phyloP scores from a whole-genome alignment of 345 rosid species.

The Gossypium herbaceum region DNA sequence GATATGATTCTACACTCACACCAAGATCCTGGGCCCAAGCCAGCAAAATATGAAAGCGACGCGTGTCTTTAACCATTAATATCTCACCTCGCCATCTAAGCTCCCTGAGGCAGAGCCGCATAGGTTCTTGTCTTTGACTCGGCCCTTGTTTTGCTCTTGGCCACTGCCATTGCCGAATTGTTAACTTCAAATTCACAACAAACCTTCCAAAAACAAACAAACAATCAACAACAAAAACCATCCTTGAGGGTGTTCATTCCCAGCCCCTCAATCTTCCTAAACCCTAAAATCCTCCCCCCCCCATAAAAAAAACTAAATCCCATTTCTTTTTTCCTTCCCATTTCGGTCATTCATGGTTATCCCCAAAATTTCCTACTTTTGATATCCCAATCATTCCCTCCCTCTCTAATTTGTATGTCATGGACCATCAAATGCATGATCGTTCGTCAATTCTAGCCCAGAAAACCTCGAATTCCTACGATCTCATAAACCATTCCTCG shows the following conservation, averaged over 20 bases:
- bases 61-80: slow-evolving; percentile 3
- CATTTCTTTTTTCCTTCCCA: not conserved
- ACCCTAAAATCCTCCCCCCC: slow-evolving; percentile 4
- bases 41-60: not conserved
- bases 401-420: not conserved
- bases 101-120: not conserved
- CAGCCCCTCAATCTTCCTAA: slow-evolving; percentile 1
- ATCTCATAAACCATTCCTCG: slow-evolving; percentile 32
- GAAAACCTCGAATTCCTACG: slow-evolving; percentile 35
- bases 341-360: not conserved
- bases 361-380: not conserved
- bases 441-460: not conserved
- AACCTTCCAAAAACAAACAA: not conserved
- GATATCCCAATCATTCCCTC: not conserved
- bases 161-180: not conserved
- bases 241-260: not conserved
- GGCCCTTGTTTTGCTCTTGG: slow-evolving; percentile 9
- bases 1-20: not conserved
- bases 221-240: not conserved
- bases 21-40: not conserved
- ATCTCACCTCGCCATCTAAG: not conserved
- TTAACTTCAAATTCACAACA: slow-evolving; percentile 1
- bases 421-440: slow-evolving; percentile 32
- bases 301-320: not conserved
- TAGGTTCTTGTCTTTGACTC: slow-evolving; percentile 7